phyloP scores from a whole-genome alignment of 164 flowering plant species.

The Echeveria elegans region DNA sequence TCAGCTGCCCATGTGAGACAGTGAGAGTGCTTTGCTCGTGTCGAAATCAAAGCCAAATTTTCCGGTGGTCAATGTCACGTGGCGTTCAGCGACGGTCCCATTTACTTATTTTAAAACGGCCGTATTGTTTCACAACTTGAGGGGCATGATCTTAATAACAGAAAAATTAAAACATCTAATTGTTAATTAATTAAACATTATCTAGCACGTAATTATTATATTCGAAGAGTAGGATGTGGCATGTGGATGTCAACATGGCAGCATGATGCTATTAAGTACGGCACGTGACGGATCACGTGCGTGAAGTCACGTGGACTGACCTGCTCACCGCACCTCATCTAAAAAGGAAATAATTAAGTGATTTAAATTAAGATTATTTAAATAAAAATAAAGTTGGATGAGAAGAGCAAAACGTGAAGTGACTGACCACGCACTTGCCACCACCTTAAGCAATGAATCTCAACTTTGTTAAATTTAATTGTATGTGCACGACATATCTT shows the following conservation, averaged over 20 bases:
- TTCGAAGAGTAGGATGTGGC: background rate
- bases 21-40: slow-evolving; percentile 53
- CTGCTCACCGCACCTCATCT: slow-evolving; percentile 5
- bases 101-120: background rate
- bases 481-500: slow-evolving; percentile 1
- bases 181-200: background rate
- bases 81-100: slow-evolving; percentile 14
- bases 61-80: slow-evolving; percentile 49
- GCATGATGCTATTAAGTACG: background rate
- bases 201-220: background rate
- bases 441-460: slow-evolving; percentile 7
- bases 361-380: no score
- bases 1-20: slow-evolving; percentile 63
- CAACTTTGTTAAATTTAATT: background rate
- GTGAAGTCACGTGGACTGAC: background rate
- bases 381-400: background rate
- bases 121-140: background rate
- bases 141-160: background rate
- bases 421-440: slow-evolving; percentile 1
- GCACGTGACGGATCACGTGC: slow-evolving; percentile 1
- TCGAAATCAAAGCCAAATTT: slow-evolving; percentile 34
- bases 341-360: background rate
- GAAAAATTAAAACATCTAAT: background rate
- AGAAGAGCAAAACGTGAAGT: slow-evolving; percentile 4
- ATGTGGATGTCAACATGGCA: background rate